Evolutionary conservation across 495 filamentous ascomycete genomes (phyloP).

Genomic region (Aspergillus bridgeri): DNA sequence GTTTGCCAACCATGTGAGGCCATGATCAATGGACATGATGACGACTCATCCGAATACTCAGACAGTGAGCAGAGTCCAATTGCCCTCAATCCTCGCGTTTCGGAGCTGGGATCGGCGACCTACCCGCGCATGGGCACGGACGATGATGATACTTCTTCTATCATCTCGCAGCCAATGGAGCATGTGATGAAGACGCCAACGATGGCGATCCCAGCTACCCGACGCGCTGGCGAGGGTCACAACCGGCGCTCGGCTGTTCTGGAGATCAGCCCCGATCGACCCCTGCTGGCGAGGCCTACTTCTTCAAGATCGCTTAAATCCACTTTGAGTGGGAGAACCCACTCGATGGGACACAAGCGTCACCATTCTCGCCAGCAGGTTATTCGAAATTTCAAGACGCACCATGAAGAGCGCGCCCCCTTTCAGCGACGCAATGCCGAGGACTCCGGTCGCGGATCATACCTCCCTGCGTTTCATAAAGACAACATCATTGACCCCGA

Average conservation of each 20-base stretch:
- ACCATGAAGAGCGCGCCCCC: constrained; percentile 75
- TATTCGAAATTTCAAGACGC: constrained; percentile 56
- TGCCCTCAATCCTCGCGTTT: constrained; percentile 34
- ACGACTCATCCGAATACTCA: constrained; percentile 86
- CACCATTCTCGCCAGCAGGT: constrained; percentile 84
- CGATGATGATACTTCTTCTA: constrained; percentile 45
- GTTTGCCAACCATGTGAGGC: constrained; percentile 94
- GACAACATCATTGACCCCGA: constrained; percentile 99
- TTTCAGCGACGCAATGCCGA: constrained; percentile 73
- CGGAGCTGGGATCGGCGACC: constrained; percentile 31
- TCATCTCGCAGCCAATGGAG: constrained; percentile 46
- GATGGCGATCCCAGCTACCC: constrained; percentile 86
- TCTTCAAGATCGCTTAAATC: constrained; percentile 93
- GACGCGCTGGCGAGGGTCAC: constrained; percentile 73
- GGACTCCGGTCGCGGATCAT: constrained; percentile 60
- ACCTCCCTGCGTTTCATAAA: constrained; percentile 86
- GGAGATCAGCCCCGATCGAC: constrained; percentile 75
- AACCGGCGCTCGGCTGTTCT: constrained; percentile 85
- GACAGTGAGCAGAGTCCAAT: constrained; percentile 62
- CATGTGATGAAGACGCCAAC: constrained; percentile 50
- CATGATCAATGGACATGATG: constrained; percentile 86
- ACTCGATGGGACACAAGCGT: constrained; percentile 73
- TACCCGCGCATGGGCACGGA: constrained; percentile 27
- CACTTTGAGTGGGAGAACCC: constrained; percentile 58
- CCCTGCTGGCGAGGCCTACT: constrained; percentile 68